Percentiles rank a stretch among this genome's conserved stretches.
Conservation (phyloP, 805 yeast genomes). For the Torulaspora maleeae region DNA sequence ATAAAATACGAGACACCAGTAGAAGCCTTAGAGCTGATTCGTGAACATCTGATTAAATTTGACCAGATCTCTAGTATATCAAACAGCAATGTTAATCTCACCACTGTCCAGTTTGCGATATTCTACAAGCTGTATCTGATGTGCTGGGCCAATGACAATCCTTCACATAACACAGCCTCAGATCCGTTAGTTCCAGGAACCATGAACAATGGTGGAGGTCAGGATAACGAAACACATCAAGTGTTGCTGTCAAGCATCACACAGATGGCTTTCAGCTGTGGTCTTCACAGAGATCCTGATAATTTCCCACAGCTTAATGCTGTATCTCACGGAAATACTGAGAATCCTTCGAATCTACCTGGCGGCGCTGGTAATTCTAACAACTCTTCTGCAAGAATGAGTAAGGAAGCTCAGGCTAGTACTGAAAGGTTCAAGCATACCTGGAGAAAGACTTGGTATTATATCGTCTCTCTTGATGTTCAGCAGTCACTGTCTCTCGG, state of each 20-base stretch:
- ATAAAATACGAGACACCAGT: constrained; percentile 30
- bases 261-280: constrained; percentile 65
- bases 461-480: constrained; percentile 40
- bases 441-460: constrained; percentile 58
- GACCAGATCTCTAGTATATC: constrained; percentile 36
- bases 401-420: constrained; percentile 26
- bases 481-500: constrained; percentile 42
- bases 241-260: constrained; percentile 51
- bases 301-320: constrained; percentile 42
- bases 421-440: constrained; percentile 42
- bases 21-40: constrained; percentile 26
- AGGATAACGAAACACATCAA: constrained; percentile 55
- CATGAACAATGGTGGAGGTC: constrained; percentile 22
- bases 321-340: constrained; percentile 18
- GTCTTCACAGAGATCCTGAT: constrained; percentile 64
- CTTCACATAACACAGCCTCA: constrained; percentile 12
- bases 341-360: constrained; percentile 8
- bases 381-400: constrained; percentile 12
- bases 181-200: constrained; percentile 41
- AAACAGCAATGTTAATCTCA: constrained; percentile 32
- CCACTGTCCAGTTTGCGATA: constrained; percentile 54
- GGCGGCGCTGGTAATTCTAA: constrained; percentile 7
- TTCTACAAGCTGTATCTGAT: constrained; percentile 52
- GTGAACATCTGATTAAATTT: constrained; percentile 32
- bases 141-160: constrained; percentile 48